Percentiles rank a stretch among this genome's conserved stretches.
These are phyloP conservation scores for Apiospora arundinis DNA, from an alignment of 2,329 filamentous ascomycete genomes.

Conservation along the genomic window DNA sequence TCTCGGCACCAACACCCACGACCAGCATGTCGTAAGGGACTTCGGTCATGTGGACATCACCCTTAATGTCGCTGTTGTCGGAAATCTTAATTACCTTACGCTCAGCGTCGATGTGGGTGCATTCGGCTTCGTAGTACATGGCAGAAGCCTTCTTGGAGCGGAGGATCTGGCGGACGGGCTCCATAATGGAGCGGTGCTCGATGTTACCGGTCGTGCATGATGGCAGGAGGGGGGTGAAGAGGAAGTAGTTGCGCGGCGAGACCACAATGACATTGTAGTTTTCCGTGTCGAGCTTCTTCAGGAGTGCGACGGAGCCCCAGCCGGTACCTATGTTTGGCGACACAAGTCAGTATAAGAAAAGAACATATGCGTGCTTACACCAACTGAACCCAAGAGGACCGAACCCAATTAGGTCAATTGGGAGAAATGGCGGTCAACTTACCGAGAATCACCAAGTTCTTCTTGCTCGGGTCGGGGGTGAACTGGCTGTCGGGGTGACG, in stretches of 20 bases:
- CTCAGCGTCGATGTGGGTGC: conserved; percentile 91
- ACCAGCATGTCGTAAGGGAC: conserved; percentile 98
- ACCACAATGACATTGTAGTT: conserved; percentile 99
- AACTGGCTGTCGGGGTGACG: conserved; percentile 83
- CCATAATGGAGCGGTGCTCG: conserved; percentile 99
- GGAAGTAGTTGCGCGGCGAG: conserved; percentile 98
- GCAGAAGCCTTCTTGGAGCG: conserved; percentile 92
- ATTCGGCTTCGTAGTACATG: conserved; percentile 98
- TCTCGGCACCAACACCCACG: conserved; percentile 95
- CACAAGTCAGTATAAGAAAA: conserved; percentile 33
- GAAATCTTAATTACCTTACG: conserved; percentile 87
- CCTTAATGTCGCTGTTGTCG: conserved; percentile 93
- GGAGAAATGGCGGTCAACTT: conserved; percentile 38
- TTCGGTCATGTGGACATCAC: conserved; percentile 80
- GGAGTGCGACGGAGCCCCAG: conserved; percentile 92
- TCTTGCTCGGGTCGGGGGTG: conserved; percentile 85
- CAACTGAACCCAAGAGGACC: neutral
- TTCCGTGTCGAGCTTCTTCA: conserved; percentile 98
- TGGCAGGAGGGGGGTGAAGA: conserved; percentile 96
- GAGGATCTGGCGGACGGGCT: conserved; percentile 94
- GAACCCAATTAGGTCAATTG: conserved; percentile 20
- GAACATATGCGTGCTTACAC: neutral
- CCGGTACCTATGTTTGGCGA: conserved; percentile 73
- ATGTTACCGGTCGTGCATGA: conserved; percentile 97
- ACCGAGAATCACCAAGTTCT: conserved; percentile 96